Evolutionary conservation across 129 eudicot genomes (phyloP).

Genomic region (Gnaphalium uliginosum): DNA sequence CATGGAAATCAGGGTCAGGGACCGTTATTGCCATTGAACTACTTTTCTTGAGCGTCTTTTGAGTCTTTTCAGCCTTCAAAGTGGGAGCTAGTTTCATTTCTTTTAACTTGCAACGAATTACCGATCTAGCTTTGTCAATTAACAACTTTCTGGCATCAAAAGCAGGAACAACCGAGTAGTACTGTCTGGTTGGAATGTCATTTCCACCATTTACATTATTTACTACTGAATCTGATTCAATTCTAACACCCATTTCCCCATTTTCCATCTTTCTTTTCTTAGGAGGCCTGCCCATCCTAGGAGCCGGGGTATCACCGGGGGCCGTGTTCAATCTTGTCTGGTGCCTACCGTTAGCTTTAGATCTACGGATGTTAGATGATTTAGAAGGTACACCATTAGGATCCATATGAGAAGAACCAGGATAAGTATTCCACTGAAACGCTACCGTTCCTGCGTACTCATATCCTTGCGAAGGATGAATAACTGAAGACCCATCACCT

Average conservation of each 20-base stretch:
- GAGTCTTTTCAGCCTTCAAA: slow-evolving; percentile 51
- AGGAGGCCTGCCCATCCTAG: slow-evolving; percentile 69
- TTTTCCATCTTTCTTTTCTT: slow-evolving; percentile 69
- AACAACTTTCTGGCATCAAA: slow-evolving; percentile 73
- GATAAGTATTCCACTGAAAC: slow-evolving; percentile 58
- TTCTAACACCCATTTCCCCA: slow-evolving; percentile 41
- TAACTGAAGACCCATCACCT: slow-evolving; percentile 54
- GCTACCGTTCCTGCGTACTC: slow-evolving; percentile 63
- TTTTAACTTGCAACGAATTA: slow-evolving; percentile 56
- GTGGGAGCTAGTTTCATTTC: slow-evolving; percentile 58
- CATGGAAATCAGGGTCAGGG: slow-evolving; percentile 95
- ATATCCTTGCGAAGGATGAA: slow-evolving; percentile 62
- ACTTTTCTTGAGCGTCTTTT: slow-evolving; percentile 48
- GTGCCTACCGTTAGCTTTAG: slow-evolving; percentile 50
- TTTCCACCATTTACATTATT: slow-evolving; percentile 46
- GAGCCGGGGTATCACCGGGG: slow-evolving; percentile 28
- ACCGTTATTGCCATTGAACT: slow-evolving; percentile 72
- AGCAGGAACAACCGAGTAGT: slow-evolving; percentile 42
- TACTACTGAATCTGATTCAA: slow-evolving; percentile 36
- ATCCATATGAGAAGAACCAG: slow-evolving; percentile 54
- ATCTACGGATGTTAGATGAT: slow-evolving; percentile 39
- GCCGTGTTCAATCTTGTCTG: slow-evolving; percentile 38
- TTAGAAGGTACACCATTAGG: slow-evolving; percentile 47
- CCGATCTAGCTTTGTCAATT: slow-evolving; percentile 68
- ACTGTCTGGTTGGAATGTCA: slow-evolving; percentile 34